Base-by-base conservation (phyloP, 257 asterid species). In the Lantana camara region DNA sequence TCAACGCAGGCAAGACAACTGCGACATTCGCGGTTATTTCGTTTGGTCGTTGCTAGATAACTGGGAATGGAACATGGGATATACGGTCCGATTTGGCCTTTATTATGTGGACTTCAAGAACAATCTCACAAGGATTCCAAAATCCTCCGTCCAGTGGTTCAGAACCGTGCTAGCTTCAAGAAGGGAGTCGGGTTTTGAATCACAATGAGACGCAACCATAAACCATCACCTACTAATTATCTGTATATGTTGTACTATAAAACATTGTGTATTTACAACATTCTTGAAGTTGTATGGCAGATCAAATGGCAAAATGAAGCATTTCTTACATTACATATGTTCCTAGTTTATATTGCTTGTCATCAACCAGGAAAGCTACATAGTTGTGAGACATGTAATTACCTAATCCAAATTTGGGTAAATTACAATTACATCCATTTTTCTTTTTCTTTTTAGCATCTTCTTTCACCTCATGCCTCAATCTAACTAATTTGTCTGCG, bases 61-160 rank as follows among this genome's bases (percentile, higher is more conserved):
- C 69, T 91, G 96, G 95, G 98, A 91, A 78, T 91, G 98, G 98
- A 89, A 91, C 83, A 68, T 82, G 83, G 96, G 96, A 6, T 91
- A 84, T 60, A 89, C 95, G 0, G 91, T 86, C 12, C 71, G 95
- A 15, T 91, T 88, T 46, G 98, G 98, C 3, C 70, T 91, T 19
- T 88, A 88, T 61, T 85, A 84, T 55, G 95, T 91, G 42, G 95
- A 91, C 72, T 91, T 81, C 84, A 84, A 77, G 69, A 88, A 86
- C 45, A 83, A 88, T 68, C 95, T 86, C 23, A 91, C 95, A 1
- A 88, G 98, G 68, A 84, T 80, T 59, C 91, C 95, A 0, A 91
- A 91, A 57, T 79, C 91, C 32, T 91, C 96, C 20, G 95, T 75
- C 23, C 74, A 76, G 9, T 88, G 98, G 98, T 88, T 91, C 63